phyloP scores from a whole-genome alignment of 2,329 filamentous ascomycete species.

The Tolypocladium capitatum region DNA sequence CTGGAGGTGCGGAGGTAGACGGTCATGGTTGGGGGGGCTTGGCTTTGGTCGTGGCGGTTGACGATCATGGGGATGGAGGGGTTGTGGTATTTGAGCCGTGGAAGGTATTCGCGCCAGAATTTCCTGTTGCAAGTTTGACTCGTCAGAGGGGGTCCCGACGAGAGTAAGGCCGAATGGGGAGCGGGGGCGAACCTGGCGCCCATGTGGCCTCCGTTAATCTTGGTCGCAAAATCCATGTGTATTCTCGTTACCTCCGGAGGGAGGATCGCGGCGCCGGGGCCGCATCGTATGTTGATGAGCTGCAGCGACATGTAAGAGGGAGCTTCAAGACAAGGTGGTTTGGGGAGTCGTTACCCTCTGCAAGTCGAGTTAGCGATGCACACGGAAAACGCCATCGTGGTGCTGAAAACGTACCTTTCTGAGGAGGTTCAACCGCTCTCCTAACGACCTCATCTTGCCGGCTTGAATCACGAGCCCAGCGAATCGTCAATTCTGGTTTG shows the following conservation, averaged over 20 bases:
- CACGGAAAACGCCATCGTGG: not conserved
- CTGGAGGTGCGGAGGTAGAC: slow-evolving; percentile 44
- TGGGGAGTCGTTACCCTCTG: slow-evolving; percentile 27
- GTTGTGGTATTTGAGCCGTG: slow-evolving; percentile 89
- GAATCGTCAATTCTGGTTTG: not conserved
- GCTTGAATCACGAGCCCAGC: not conserved
- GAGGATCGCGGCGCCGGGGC: slow-evolving; percentile 70
- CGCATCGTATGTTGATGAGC: slow-evolving; percentile 64
- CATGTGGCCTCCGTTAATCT: slow-evolving; percentile 52
- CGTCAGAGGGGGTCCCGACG: not conserved
- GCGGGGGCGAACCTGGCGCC: slow-evolving; percentile 49
- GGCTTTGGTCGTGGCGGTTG: slow-evolving; percentile 48
- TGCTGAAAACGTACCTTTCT: slow-evolving; percentile 45
- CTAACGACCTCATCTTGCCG: slow-evolving; percentile 30
- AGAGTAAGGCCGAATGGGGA: slow-evolving; percentile 8
- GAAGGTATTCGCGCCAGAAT: slow-evolving; percentile 77
- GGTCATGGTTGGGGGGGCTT: slow-evolving; percentile 45
- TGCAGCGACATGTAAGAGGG: slow-evolving; percentile 25
- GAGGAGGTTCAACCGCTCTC: slow-evolving; percentile 62
- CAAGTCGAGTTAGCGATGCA: slow-evolving; percentile 8
- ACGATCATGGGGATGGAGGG: slow-evolving; percentile 73
- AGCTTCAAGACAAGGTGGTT: slow-evolving; percentile 6
- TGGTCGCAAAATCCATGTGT: slow-evolving; percentile 57
- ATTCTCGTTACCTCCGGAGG: slow-evolving; percentile 64
- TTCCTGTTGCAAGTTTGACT: slow-evolving; percentile 41